Base-by-base conservation (phyloP, 2,329 filamentous ascomycete species). In the Cladosporium sp. region DNA sequence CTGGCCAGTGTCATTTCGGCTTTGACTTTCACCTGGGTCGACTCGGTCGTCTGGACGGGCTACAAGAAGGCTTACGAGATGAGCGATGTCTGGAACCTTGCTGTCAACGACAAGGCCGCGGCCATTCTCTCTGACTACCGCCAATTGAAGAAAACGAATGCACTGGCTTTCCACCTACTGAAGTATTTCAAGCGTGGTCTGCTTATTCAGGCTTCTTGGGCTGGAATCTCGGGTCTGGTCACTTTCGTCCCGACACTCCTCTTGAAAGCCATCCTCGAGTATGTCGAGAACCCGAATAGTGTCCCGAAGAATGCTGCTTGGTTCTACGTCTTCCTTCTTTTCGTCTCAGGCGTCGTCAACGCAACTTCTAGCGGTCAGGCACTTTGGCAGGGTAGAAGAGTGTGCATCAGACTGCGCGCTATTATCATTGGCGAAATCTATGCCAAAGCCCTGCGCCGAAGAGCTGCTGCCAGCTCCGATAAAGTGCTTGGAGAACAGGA, bases 361-460 rank as follows among this genome's bases (percentile, higher is more conserved):
- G 93, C 92, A 4, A 76, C 95, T 18, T 84, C 84, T 27, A 89
- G 93, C 68, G 88, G 87, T 17, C 88, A 93, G 68, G 88, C 89
- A 7, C 77, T 99, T 0, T 99, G 89, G 88, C 86, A 95, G 53
- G 93, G 93, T 13, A 86, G 93, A 50, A 96, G 90, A 69, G 88
- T 97, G 55, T 96, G 91, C 70, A 92, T 99, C 61, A 86, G 89
- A 55, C 78, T 97, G 38, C 86, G 92, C 56, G 91, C 93, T 45
- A 93, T 99, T 64, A 90, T 99, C 55, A 89, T 99, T 58, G 93
- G 93, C 50, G 93, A 99, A 64, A 93, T 99, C 41, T 99, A 99
- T 67, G 88, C 90, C 51, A 99, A 99, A 72, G 89, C 93, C 1
- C 79, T 99, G 15, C 84, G 95, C 57, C 85, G 93, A 61, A 95